A percentile compares a stretch with the other conserved stretches of the same genome.
phyloP scores from a whole-genome alignment of 2,329 filamentous ascomycete species.

The Diaporthe citrichinensis region DNA sequence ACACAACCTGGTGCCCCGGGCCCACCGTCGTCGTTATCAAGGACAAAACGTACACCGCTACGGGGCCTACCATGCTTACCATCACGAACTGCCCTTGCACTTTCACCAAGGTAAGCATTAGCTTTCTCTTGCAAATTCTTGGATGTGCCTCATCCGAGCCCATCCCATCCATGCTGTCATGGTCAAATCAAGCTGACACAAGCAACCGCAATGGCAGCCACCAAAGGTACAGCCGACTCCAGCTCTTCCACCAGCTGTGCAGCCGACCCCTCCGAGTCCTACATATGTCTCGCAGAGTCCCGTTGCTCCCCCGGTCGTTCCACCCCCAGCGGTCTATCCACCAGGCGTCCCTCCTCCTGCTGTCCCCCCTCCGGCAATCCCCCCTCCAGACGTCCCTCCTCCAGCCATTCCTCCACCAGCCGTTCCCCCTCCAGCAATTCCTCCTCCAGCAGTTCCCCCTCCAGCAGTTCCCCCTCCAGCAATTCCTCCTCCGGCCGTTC shows the following conservation, averaged over 20 bases:
- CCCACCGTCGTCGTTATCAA: constrained; percentile 1
- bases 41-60: constrained; percentile 1
- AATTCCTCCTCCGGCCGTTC: not conserved
- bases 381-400: not conserved
- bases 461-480: not conserved
- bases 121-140: accelerated
- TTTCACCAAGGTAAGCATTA: constrained; percentile 1
- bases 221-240: not conserved
- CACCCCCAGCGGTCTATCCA: not conserved
- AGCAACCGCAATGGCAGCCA: not conserved
- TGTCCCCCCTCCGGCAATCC: not conserved
- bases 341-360: not conserved
- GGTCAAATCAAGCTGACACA: not conserved
- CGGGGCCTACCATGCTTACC: constrained; percentile 13
- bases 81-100: constrained; percentile 33
- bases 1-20: not conserved
- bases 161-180: not conserved
- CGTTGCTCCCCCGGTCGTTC: not conserved
- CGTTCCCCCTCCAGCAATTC: not conserved
- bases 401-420: not conserved
- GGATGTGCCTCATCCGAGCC: not conserved
- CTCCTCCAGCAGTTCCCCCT: not conserved
- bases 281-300: not conserved
- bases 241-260: too few species aligned
- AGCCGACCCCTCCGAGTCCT: not conserved